Evolutionary conservation across 2,329 filamentous ascomycete genomes (phyloP).

Genomic region (Alternaria sp.): DNA sequence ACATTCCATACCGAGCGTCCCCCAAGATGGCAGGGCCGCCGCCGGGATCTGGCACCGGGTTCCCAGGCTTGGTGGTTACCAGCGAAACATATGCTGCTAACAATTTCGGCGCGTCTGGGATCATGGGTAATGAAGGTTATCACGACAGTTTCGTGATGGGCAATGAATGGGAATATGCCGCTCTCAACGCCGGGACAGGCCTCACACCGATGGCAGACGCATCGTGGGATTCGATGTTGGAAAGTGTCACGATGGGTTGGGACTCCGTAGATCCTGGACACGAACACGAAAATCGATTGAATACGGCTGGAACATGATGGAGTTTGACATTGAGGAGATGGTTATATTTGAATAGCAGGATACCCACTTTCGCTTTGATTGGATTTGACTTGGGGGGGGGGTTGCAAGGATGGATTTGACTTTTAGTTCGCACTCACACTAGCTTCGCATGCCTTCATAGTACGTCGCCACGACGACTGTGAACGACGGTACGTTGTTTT

Average conservation of each 20-base stretch:
- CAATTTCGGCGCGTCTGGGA: slow-evolving; percentile 14
- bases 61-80: slow-evolving; percentile 10
- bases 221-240: slow-evolving; percentile 49
- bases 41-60: slow-evolving; percentile 11
- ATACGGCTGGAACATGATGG: slow-evolving; percentile 14
- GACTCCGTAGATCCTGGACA: slow-evolving; percentile 33
- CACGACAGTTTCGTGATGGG: slow-evolving; percentile 34
- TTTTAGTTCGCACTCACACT: slow-evolving; percentile 1
- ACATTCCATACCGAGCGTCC: slow-evolving; percentile 43
- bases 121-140: slow-evolving; percentile 26
- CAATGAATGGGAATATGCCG: slow-evolving; percentile 48
- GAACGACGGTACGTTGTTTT: neutral
- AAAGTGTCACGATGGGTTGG: slow-evolving; percentile 50
- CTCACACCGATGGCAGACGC: slow-evolving; percentile 48
- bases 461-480: neutral
- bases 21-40: slow-evolving; percentile 25
- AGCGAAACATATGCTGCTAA: slow-evolving; percentile 19
- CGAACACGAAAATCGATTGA: neutral
- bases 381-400: neutral
- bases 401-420: slow-evolving; percentile 1
- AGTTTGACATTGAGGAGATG: slow-evolving; percentile 1
- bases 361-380: slow-evolving; percentile 32
- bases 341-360: slow-evolving; percentile 16
- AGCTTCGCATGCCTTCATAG: neutral
- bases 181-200: slow-evolving; percentile 33